Evolutionary conservation across 768 basidiomycete genomes (phyloP).

Genomic region (Amanita pseudoporphyria): DNA sequence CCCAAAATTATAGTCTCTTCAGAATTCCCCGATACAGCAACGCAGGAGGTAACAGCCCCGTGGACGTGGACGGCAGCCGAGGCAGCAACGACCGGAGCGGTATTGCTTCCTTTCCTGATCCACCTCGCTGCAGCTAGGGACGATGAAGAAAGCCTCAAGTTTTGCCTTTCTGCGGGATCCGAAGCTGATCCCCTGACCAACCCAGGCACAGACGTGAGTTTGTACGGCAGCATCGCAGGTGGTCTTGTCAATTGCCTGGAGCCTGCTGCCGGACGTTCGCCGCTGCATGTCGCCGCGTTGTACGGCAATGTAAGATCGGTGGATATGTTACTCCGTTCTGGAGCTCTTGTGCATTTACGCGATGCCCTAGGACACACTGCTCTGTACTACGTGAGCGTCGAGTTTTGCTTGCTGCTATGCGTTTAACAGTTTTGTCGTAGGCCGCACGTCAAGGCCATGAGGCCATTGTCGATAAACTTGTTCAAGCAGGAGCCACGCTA

Average conservation of each 20-base stretch:
- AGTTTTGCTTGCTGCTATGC: background rate
- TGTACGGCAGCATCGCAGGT: constrained; percentile 38
- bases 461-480: constrained; percentile 49
- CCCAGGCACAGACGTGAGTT: constrained; percentile 19
- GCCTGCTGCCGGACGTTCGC: constrained; percentile 58
- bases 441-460: constrained; percentile 68
- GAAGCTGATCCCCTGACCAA: constrained; percentile 15
- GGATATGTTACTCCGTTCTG: constrained; percentile 50
- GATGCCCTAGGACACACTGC: constrained; percentile 78
- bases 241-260: constrained; percentile 72
- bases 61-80: constrained; percentile 79
- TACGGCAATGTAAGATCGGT: constrained; percentile 44
- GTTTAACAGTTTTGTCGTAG: constrained; percentile 23
- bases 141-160: constrained; percentile 51
- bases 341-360: constrained; percentile 75
- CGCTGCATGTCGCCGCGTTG: constrained; percentile 71
- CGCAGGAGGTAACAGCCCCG: constrained; percentile 44
- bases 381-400: constrained; percentile 60
- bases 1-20: constrained; percentile 29
- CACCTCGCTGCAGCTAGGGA: constrained; percentile 71
- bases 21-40: constrained; percentile 26
- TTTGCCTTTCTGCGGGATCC: constrained; percentile 39
- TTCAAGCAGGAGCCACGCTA: constrained; percentile 67
- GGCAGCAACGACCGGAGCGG: constrained; percentile 56
- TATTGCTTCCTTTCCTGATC: constrained; percentile 67